Base-by-base conservation (phyloP, 441 rosid genomes). In the Dalechampia spathulata region DNA sequence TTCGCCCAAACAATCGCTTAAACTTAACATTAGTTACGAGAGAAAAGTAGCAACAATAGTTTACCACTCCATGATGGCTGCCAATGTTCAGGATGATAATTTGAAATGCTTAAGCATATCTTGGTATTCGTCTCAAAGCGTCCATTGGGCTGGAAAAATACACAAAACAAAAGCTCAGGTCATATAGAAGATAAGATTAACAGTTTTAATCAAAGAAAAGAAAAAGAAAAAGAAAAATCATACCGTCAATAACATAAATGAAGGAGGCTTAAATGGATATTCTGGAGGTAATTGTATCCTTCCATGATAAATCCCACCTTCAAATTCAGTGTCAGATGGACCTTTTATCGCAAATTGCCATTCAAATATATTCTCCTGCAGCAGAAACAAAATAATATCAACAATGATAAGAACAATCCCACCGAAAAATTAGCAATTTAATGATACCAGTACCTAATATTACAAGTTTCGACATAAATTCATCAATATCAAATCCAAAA, bases 1-100 rank as follows among this genome's bases (percentile, higher is more conserved):
- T 26, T 13, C 9, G 36, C 1, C 21, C 22, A 38, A 13, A 48
- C 17, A 19, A 16, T 8, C n/a, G 17, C 20, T 28, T 2, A 14
- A 0, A 5, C 6, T 10, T 20, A 19, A 12, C 7, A 34, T 34
- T 27, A 58, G 38, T 39, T 28, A 20, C 14, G 7, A 9, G 15
- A 5, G 19, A 1, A 51, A 51, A 43, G 28, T 63, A 47, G 25
- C 15, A 39, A 46, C n/a, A n/a, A n/a, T n/a, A 45, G 55, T 66
- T 74, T 73, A 93, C 99, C 97, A 61, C 99, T 87, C 99, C 99
- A 93, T 13, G 99, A 93, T 15, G 99, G 99, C 74, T 87, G 97
- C 99, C 99, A 93, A 45, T 93, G 99, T 82, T 93, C 97, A 0
- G 99, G 99, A 74, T 93, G 99, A 65, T 93, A 87, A 78, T 87